Evolutionary conservation across 192 early-diverging fungal genomes (phyloP).

Genomic region (Backusella circina): DNA sequence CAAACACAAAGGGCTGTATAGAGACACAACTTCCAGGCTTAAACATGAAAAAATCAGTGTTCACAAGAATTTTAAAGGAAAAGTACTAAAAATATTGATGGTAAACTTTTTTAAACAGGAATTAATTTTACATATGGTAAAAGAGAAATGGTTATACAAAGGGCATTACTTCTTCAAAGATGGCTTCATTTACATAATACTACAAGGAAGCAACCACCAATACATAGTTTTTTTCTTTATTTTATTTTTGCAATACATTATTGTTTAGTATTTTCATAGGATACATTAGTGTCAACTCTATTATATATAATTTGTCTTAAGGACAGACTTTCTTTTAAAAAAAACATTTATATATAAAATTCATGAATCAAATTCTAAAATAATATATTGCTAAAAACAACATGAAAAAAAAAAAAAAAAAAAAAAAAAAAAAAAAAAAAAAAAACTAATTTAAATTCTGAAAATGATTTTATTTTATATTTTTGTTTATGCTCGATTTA

Average conservation of each 20-base stretch:
- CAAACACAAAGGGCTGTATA: background rate
- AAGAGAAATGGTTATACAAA: background rate
- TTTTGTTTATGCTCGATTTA: background rate
- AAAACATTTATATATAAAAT: too few species aligned
- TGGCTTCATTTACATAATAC: background rate
- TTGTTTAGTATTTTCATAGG: background rate
- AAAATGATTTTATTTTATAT: background rate
- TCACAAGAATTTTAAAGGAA: background rate
- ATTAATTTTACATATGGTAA: background rate
- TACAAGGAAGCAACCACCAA: background rate
- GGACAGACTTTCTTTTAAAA: too few species aligned
- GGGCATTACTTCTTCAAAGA: background rate
- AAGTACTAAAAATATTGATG: background rate
- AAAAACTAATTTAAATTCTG: background rate
- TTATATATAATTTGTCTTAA: too few species aligned
- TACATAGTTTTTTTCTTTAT: too few species aligned
- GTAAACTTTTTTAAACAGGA: background rate
- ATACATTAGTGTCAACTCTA: background rate
- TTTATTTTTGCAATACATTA: too few species aligned
- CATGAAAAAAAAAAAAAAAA: background rate
- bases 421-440: background rate
- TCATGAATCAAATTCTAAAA: too few species aligned
- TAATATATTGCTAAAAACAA: background rate
- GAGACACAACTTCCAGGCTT: background rate
- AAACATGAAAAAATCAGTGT: background rate